Evolutionary conservation across 1,284 basidiomycete species (phyloP).

Genomic region (Lignosus rhinocerotis): DNA sequence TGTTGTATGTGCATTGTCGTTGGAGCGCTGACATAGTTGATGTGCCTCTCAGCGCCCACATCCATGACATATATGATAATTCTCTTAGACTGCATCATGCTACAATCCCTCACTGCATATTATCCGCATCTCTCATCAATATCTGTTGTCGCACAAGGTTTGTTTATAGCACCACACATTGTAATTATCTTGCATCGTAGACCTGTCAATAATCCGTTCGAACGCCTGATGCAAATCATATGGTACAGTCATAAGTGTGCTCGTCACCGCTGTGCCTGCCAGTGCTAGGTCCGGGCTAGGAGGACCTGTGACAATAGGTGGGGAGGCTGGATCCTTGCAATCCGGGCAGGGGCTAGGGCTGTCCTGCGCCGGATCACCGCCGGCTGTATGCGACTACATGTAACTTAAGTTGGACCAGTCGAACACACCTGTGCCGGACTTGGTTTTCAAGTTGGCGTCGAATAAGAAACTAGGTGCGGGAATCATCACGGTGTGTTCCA

Average conservation of each 20-base stretch:
- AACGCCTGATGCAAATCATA: neutral
- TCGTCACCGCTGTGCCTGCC: too few relatives aligned
- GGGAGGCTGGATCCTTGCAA: too few relatives aligned
- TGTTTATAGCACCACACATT: neutral
- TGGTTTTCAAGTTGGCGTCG: too few relatives aligned
- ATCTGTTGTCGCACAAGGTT: neutral
- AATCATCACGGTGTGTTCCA: too few relatives aligned
- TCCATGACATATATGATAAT: neutral
- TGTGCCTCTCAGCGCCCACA: neutral
- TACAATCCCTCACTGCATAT: neutral
- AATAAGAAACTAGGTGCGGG: too few relatives aligned
- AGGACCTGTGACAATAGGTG: too few relatives aligned
- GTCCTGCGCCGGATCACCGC: too few relatives aligned
- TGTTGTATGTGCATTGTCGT: neutral
- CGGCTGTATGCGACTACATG: constrained; percentile 38
- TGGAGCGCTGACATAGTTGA: neutral
- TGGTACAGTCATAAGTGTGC: neutral
- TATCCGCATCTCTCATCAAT: neutral
- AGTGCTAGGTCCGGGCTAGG: too few relatives aligned
- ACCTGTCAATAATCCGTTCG: neutral
- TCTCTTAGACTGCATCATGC: neutral
- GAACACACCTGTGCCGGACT: too few relatives aligned
- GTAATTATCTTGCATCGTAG: constrained; percentile 3
- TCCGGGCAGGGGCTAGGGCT: too few relatives aligned
- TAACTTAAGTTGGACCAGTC: constrained; percentile 15